Evolutionary conservation across 108 stramenopile species (phyloP).

Genomic region (Parietichytrium sp.): DNA sequence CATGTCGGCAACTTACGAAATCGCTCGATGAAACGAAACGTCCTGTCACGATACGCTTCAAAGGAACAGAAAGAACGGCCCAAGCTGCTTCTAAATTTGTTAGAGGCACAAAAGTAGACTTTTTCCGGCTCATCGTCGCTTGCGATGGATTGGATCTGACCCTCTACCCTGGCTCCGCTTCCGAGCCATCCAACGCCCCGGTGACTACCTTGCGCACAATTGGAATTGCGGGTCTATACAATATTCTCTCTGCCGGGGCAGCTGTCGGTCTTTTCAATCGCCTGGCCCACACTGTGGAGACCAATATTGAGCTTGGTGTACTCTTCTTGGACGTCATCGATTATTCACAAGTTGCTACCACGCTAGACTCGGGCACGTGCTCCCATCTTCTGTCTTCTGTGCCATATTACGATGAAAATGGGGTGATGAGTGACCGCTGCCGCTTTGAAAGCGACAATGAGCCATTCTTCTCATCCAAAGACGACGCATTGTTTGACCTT

Average conservation of each 20-base stretch:
- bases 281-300: constrained; percentile 16
- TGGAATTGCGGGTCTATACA: neutral
- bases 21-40: neutral
- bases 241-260: constrained; percentile 4
- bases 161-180: neutral
- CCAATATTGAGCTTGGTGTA: neutral
- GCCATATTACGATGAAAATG: too few relatives aligned
- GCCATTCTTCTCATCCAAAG: too few relatives aligned
- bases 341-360: too few relatives aligned
- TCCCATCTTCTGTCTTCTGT: too few relatives aligned
- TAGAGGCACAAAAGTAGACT: neutral
- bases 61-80: neutral
- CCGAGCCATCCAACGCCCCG: neutral
- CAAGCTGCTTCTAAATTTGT: neutral
- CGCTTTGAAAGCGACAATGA: too few relatives aligned
- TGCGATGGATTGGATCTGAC: neutral
- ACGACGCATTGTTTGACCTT: too few relatives aligned
- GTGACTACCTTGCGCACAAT: neutral
- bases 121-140: neutral
- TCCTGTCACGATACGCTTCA: constrained; percentile 9
- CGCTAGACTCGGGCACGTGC: too few relatives aligned
- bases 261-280: constrained; percentile 23
- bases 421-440: too few relatives aligned
- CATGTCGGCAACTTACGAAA: neutral
- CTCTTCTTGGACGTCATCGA: neutral